Conservation (phyloP, 2,329 filamentous ascomycete species). For the Aspergillus sp. region DNA sequence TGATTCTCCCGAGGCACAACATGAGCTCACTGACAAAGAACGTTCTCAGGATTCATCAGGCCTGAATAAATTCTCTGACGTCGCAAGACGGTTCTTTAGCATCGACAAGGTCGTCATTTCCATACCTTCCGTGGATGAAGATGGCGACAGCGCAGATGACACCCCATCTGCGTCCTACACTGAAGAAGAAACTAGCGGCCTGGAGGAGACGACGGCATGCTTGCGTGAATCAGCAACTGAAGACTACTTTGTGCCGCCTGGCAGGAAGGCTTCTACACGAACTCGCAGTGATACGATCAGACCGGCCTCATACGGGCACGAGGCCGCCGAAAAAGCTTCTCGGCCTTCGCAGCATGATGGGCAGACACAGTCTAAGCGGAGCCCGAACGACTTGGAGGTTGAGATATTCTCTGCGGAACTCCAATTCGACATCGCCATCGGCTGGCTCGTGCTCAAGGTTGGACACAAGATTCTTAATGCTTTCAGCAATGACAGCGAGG, state of each 20-base stretch:
- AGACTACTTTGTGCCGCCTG: constrained; percentile 30
- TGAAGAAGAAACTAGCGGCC: constrained; percentile 19
- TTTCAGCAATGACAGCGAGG: constrained; percentile 18
- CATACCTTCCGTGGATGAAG: constrained; percentile 32
- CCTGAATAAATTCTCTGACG: constrained; percentile 27
- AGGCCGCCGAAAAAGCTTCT: constrained; percentile 10
- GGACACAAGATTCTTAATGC: constrained; percentile 33
- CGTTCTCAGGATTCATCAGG: constrained; percentile 20
- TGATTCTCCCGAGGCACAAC: constrained; percentile 11
- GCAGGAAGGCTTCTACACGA: constrained; percentile 22
- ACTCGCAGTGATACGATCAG: constrained; percentile 18
- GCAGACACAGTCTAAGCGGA: constrained; percentile 3
- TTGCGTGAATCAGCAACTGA: constrained; percentile 25
- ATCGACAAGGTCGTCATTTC: constrained; percentile 40
- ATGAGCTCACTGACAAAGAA: constrained; percentile 16
- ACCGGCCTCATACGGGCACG: constrained; percentile 17
- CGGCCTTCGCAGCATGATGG: constrained; percentile 10
- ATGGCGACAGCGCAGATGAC: constrained; percentile 12
- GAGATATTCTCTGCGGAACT: constrained; percentile 35
- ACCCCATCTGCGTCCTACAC: constrained; percentile 12
- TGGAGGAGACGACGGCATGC: constrained; percentile 24
- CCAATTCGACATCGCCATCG: constrained; percentile 44
- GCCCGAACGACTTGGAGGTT: constrained; percentile 26
- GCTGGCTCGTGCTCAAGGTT: constrained; percentile 44
- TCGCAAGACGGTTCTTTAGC: constrained; percentile 38